Evolutionary conservation across 768 basidiomycete species (phyloP), one percentile per base, ranked within the genome.

Genomic region (Jaapia argillacea): DNA sequence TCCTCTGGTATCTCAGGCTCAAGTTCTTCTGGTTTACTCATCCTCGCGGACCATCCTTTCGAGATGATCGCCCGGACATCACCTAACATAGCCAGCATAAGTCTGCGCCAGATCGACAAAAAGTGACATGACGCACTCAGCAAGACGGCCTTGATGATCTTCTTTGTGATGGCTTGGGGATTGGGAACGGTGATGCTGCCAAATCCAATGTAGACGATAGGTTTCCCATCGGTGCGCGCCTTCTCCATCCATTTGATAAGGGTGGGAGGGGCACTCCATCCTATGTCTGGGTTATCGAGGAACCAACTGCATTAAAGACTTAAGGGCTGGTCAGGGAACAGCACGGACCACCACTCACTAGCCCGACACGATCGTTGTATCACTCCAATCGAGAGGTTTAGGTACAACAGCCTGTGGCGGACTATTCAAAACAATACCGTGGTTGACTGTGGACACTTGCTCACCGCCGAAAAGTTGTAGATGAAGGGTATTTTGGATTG

Each of bases 181-280:
- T 72, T 55, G 4, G 79, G 77, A 3, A 84, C 79, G 4, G 77
- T 79, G 45, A 84, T 80, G 22, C 75, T 78, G 1, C 80, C 81
- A 50, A 82, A 82, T 1, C 80, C 79, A 40, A 84, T 81, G 54
- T 84, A 84, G 2, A 84, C 81, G 38, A 84, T 66, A 0, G 79
- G 65, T 51, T 77, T 79, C 1, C 62, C 61, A 43, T 81, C 78
- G 3, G 51, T 48, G 14, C 70, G 66, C 1, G 81, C 81, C 48
- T 72, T 69, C 14, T 55, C 56, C 60, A 84, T 80, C 58, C 74
- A 84, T 10, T 63, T 61, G 2, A 72, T 40, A 1, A 84, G 65
- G 12, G 61, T 62, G 6, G 60, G 48, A 0, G 79, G 71, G 2
- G 79, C 71, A 3, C 58, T 61, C 81, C 81, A 84, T 40, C 62